These are phyloP conservation scores for Globisporangium acanthophoron DNA, from an alignment of 352 stramenopile genomes.

Conservation along the genomic window DNA sequence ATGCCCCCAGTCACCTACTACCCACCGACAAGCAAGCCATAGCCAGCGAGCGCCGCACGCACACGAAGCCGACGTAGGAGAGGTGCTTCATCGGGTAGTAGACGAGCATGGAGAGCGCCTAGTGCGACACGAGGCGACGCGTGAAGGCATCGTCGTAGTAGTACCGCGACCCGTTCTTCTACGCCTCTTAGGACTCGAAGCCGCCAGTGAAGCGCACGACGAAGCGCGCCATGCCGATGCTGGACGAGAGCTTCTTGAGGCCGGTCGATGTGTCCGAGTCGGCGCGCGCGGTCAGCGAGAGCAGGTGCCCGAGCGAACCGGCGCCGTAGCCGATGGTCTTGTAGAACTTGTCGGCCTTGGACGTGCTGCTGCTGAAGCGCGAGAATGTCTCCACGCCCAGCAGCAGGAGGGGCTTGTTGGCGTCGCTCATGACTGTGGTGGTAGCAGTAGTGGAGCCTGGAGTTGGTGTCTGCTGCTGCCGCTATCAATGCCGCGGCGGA, in stretches of 20 bases:
- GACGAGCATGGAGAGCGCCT: conserved; percentile 76
- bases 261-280: conserved; percentile 50
- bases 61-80: conserved; percentile 50
- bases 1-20: no score
- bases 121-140: conserved; percentile 48
- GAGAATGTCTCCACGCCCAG: conserved; percentile 72
- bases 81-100: conserved; percentile 86
- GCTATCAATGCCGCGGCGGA: not conserved
- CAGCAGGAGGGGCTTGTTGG: conserved; percentile 9
- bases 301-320: conserved; percentile 43
- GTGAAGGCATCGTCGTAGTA: conserved; percentile 64
- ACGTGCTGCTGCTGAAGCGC: conserved; percentile 48
- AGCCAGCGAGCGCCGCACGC: not conserved
- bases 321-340: conserved; percentile 78
- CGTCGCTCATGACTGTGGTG: conserved; percentile 6
- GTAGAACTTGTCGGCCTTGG: conserved; percentile 76
- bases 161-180: conserved; percentile 77
- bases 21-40: no score
- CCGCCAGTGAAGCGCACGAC: conserved; percentile 72
- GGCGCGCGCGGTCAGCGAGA: conserved; percentile 38
- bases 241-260: conserved; percentile 57
- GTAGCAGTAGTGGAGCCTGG: not conserved
- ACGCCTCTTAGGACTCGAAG: conserved; percentile 65
- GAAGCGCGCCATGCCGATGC: conserved; percentile 76
- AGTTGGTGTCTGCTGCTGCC: no score